Evolutionary conservation across 768 basidiomycete genomes (phyloP).

Genomic region (Termitomyces sp.): DNA sequence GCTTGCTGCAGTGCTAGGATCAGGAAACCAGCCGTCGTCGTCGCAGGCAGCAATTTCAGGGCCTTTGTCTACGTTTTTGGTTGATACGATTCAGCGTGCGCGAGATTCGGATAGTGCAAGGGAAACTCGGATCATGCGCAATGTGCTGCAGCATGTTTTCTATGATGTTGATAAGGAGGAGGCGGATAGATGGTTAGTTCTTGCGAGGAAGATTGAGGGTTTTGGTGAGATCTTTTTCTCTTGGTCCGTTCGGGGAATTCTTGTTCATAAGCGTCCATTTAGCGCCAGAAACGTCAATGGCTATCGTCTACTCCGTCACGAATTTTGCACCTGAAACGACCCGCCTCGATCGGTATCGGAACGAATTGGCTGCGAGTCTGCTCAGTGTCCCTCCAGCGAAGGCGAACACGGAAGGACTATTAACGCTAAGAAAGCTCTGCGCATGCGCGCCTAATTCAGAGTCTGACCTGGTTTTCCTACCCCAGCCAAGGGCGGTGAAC

Average conservation of each 20-base stretch:
- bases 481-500: slow-evolving; percentile 81
- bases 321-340: slow-evolving; percentile 61
- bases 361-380: slow-evolving; percentile 82
- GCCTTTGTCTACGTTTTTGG: slow-evolving; percentile 22
- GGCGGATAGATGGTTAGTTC: slow-evolving; percentile 69
- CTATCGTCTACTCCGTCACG: slow-evolving; percentile 58
- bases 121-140: slow-evolving; percentile 54
- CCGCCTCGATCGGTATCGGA: slow-evolving; percentile 74
- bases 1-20: slow-evolving; percentile 25
- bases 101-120: slow-evolving; percentile 38
- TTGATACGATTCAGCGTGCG: slow-evolving; percentile 23
- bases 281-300: slow-evolving; percentile 71
- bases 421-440: slow-evolving; percentile 60
- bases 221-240: slow-evolving; percentile 40
- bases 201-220: slow-evolving; percentile 61
- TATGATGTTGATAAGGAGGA: slow-evolving; percentile 56
- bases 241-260: background rate
- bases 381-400: slow-evolving; percentile 58
- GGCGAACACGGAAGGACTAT: slow-evolving; percentile 66
- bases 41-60: slow-evolving; percentile 4
- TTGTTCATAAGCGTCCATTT: background rate
- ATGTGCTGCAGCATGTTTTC: slow-evolving; percentile 54
- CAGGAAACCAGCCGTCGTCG: slow-evolving; percentile 13
- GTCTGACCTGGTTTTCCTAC: slow-evolving; percentile 78
- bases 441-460: slow-evolving; percentile 74